phyloP scores from a whole-genome alignment of 169 alveolate species.

The Eimeria sp. region DNA sequence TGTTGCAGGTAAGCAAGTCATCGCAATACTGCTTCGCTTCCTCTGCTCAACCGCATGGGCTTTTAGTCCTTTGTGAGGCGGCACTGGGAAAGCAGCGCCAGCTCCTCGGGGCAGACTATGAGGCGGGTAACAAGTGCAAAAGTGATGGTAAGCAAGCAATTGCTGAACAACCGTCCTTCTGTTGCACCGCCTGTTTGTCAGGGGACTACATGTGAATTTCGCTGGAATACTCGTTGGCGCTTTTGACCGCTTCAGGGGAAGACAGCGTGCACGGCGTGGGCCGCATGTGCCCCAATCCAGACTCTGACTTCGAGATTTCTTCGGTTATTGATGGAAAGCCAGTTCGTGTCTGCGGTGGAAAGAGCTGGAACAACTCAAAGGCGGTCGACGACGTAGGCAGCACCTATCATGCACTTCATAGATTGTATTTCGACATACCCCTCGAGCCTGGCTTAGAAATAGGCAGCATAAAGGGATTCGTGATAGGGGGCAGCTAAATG shows the following conservation, averaged over 20 bases:
- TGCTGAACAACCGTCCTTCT: neutral
- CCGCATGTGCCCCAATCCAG: conserved; percentile 68
- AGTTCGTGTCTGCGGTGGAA: conserved; percentile 66
- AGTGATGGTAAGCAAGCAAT: conserved; percentile 66
- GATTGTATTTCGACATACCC: neutral
- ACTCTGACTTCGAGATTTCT: conserved; percentile 40
- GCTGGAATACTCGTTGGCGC: neutral
- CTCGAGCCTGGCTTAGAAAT: neutral
- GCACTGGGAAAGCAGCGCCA: conserved; percentile 92
- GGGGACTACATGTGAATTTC: neutral
- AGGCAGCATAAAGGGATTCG: neutral
- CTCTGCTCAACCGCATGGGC: conserved; percentile 89
- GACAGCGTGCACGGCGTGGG: conserved; percentile 77
- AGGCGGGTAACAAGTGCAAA: conserved; percentile 86
- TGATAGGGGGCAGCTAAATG: neutral
- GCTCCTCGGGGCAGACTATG: conserved; percentile 89
- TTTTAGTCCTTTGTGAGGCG: conserved; percentile 93
- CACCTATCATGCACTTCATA: neutral
- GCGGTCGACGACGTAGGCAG: conserved; percentile 59
- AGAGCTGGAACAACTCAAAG: conserved; percentile 58
- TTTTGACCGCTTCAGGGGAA: conserved; percentile 29
- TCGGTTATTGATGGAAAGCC: conserved; percentile 68
- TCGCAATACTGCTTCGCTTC: conserved; percentile 93
- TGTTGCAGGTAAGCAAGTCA: conserved; percentile 88
- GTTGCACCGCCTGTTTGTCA: neutral